These are phyloP conservation scores for Periconia sp. DNA, from an alignment of 2,329 filamentous ascomycete genomes.

Conservation along the genomic window DNA sequence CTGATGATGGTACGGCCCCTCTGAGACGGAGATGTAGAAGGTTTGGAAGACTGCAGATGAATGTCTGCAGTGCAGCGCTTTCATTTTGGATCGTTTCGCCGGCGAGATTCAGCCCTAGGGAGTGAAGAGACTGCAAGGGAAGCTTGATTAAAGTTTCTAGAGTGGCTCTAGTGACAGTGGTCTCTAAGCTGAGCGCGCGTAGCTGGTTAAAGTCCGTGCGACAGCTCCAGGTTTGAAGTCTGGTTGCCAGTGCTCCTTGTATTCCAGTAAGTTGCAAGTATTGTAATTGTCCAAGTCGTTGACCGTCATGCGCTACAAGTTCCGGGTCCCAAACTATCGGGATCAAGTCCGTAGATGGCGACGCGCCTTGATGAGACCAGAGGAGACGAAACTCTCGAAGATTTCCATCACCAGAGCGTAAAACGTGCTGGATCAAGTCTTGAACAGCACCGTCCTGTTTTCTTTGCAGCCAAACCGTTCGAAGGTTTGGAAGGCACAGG, in stretches of 20 bases:
- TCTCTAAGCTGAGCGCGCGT: slow-evolving; percentile 2
- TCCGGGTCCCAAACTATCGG: slow-evolving; percentile 2
- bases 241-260: slow-evolving; percentile 1
- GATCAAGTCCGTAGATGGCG: too few relatives aligned
- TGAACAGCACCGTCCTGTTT: not conserved
- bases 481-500: slow-evolving; percentile 4
- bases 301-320: slow-evolving; percentile 2
- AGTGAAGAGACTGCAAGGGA: slow-evolving; percentile 4
- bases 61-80: too few relatives aligned
- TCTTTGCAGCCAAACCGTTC: slow-evolving; percentile 1
- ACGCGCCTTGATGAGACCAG: too few relatives aligned
- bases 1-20: not conserved
- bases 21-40: too few relatives aligned
- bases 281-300: slow-evolving; percentile 4
- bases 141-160: slow-evolving; percentile 2
- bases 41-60: too few relatives aligned
- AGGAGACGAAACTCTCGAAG: too few relatives aligned
- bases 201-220: slow-evolving; percentile 2
- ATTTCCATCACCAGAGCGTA: too few relatives aligned
- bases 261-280: slow-evolving; percentile 2
- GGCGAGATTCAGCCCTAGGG: slow-evolving; percentile 1
- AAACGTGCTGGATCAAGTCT: too few relatives aligned
- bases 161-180: slow-evolving; percentile 1
- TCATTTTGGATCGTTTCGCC: too few relatives aligned
- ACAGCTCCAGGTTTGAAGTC: slow-evolving; percentile 1